Evolutionary conservation across 495 filamentous ascomycete species (phyloP).

Genomic region (Pseudevernia furfuracea): DNA sequence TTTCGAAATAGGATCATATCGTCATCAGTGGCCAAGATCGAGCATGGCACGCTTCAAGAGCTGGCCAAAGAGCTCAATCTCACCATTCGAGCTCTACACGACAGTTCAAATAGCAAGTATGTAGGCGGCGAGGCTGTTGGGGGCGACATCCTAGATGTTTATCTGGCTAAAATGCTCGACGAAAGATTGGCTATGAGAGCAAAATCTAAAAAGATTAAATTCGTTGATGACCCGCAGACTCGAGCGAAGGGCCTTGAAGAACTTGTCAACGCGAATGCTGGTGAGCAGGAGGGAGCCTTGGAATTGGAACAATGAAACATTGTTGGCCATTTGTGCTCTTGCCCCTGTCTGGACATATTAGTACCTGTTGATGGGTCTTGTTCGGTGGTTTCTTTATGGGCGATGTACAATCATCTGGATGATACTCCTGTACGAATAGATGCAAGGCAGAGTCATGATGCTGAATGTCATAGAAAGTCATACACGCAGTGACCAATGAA

Average conservation of each 20-base stretch:
- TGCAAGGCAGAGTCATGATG: neutral
- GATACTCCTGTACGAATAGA: neutral
- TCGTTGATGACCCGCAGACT: neutral
- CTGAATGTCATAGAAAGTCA: neutral
- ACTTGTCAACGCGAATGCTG: neutral
- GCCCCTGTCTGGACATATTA: neutral
- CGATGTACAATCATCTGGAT: neutral
- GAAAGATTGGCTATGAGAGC: slow-evolving; percentile 46
- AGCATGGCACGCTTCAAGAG: slow-evolving; percentile 58
- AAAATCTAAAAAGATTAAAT: neutral
- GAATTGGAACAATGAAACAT: slow-evolving; percentile 1
- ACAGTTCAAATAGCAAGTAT: slow-evolving; percentile 26
- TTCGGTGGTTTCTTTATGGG: neutral
- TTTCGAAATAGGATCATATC: slow-evolving; percentile 76
- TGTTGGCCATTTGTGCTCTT: neutral
- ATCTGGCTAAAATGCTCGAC: slow-evolving; percentile 65
- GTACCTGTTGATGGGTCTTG: neutral
- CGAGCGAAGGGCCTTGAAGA: neutral
- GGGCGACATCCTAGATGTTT: slow-evolving; percentile 59
- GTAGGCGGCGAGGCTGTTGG: slow-evolving; percentile 50
- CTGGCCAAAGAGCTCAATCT: slow-evolving; percentile 73
- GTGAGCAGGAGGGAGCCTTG: neutral
- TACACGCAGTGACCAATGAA: neutral
- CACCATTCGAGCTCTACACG: slow-evolving; percentile 61
- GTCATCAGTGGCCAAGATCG: slow-evolving; percentile 48